Base-by-base conservation (phyloP, 2,329 filamentous ascomycete genomes). In the Xylariomycetidae sp. region DNA sequence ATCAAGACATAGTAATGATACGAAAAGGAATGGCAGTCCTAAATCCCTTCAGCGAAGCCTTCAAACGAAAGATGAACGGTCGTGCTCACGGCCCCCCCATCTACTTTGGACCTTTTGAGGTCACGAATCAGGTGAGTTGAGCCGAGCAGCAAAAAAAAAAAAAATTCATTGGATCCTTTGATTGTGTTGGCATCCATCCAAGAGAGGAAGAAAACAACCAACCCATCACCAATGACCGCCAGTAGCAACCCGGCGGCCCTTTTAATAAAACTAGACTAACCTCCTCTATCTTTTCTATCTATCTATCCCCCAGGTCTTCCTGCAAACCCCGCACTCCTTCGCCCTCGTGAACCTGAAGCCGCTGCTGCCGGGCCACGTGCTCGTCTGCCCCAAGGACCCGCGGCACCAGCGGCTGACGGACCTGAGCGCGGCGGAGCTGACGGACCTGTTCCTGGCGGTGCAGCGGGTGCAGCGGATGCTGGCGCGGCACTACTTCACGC, bases 261-360 rank as follows among this genome's bases (percentile, higher is more conserved):
- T 23, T 23, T 30, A 16, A 33, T 13, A 19, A 31, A 25, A 5
- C 30, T 25, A 23, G 25, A 22, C 28, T 17, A 11, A 11, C 15
- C 13, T 33, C 31, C 30, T 26, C 18, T 35, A 16, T 30, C 13
- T 6, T 35, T 29, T 25, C 30, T 19, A 16, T 19, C 9, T 12
- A 38, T 27, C 37, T 34, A 30, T 35, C 27, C n/a, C 18, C 3
- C 48, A 96, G 85, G 87, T 96, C 66, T 97, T 97, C 68, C 77
- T 94, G 61, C 70, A 72, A 45, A 94, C 89, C 2, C 71, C 76
- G 1, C 72, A 84, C 51, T 86, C 82, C 48, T 96, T 88, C 66
- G 88, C 87, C 34, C 72, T 97, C 42, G 89, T 97, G 37, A 98
- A 98, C 65, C 78, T 97, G 57, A 96, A 95, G 64, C 92, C 92